phyloP scores from a whole-genome alignment of 1,284 basidiomycete genomes.

The Sporisorium scitamineum region DNA sequence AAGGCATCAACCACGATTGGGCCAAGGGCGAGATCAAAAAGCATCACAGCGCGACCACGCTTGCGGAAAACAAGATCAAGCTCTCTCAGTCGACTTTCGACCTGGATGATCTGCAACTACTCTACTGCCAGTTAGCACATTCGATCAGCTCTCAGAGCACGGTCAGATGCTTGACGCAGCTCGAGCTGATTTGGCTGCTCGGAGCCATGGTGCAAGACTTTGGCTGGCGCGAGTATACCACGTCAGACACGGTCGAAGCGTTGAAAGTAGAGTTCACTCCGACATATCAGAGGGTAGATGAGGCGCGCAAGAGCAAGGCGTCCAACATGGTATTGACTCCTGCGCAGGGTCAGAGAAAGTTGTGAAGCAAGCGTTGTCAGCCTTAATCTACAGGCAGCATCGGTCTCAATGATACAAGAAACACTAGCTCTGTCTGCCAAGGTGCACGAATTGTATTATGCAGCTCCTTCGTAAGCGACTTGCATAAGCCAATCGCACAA shows the following conservation, averaged over 20 bases:
- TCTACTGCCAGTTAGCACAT: neutral
- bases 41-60: constrained; percentile 21
- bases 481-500: no score
- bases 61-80: constrained; percentile 29
- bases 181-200: constrained; percentile 35
- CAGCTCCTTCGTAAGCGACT: no score
- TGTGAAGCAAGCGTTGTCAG: constrained; percentile 3
- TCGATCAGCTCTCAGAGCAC: neutral
- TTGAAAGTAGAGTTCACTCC: constrained; percentile 23
- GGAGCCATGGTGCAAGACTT: constrained; percentile 15
- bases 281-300: constrained; percentile 11
- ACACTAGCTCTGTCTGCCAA: neutral
- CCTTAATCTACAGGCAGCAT: neutral
- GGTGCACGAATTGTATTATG: no score
- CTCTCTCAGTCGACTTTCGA: constrained; percentile 16
- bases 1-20: neutral
- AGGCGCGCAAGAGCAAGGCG: constrained; percentile 29
- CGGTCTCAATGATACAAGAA: neutral
- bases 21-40: constrained; percentile 8
- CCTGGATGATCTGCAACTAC: constrained; percentile 10
- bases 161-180: constrained; percentile 9
- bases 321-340: constrained; percentile 34
- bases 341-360: constrained; percentile 24
- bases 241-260: constrained; percentile 18
- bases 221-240: constrained; percentile 26